Base-by-base conservation (phyloP, 495 filamentous ascomycete genomes). In the Xanthoparmelia taractica region DNA sequence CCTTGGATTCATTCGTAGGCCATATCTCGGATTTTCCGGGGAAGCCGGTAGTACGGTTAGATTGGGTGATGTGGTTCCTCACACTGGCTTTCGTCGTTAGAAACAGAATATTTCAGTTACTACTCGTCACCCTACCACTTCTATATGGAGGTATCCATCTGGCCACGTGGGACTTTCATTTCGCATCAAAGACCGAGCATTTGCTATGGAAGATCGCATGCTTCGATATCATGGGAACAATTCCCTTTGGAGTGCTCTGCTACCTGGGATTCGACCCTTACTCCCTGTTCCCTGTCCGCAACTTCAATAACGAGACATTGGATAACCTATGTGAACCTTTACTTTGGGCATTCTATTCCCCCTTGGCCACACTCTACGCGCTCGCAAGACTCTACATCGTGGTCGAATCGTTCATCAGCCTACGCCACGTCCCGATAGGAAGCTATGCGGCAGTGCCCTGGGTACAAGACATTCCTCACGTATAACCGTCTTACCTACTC, bases 131-230 rank as follows among this genome's bases (percentile, higher is more conserved):
- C 8, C 23, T 60, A 34, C 31, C 38, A 36, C 29, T 12, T n/a
- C 11, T 34, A 13, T 72, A 70, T 29, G 48, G 59, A 25, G 60
- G 52, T 23, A 65, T 72, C 13, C 73, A 70, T n/a, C 43, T 75
- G 40, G 29, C 67, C 36, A 66, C 65, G 0, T 74, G 67, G 73
- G 66, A 70, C 41, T 68, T 60, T 45, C 12, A 59, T 0, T 76
- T 74, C 40, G 70, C 74, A 0, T 58, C 73, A 1, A 11, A 54
- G 5, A 56, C 58, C 11, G 73, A 75, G 47, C 58, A 31, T 23
- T 8, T 71, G 8, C 45, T 74, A 17, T 75, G 73, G 73, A 65
- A n/a, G 13, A 47, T 50, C 33, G 58, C 63, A 13, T 65, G 63
- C 41, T 36, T 60, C 11, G 25, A 60, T n/a, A 31, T 55, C 27